A percentile compares a stretch with the other conserved stretches of the same genome.
Evolutionary conservation across 306 rosid species (phyloP).

Genomic region (Neltuma alba): DNA sequence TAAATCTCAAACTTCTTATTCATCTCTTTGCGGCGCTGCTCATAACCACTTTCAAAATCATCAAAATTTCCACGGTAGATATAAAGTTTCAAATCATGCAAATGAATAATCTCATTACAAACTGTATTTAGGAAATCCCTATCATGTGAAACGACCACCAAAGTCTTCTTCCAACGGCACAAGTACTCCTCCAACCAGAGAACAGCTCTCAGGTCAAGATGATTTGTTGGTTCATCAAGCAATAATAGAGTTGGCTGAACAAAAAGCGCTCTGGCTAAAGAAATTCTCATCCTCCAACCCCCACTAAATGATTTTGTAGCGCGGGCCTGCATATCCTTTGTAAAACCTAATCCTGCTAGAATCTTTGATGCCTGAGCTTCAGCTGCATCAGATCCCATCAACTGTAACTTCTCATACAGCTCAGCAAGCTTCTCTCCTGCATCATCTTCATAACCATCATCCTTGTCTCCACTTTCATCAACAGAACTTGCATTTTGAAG

Average conservation of each 20-base stretch:
- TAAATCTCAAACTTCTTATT: slow-evolving; percentile 59
- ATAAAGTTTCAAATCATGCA: slow-evolving; percentile 62
- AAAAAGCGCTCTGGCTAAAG: slow-evolving; percentile 62
- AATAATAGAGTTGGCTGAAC: slow-evolving; percentile 59
- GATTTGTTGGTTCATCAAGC: slow-evolving; percentile 54
- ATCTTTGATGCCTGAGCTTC: slow-evolving; percentile 64
- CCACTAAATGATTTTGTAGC: slow-evolving; percentile 64
- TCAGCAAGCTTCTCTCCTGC: slow-evolving; percentile 59
- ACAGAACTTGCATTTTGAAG: slow-evolving; percentile 38
- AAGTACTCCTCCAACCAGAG: too few species aligned
- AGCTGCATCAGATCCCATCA: slow-evolving; percentile 57
- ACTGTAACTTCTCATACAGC: slow-evolving; percentile 48
- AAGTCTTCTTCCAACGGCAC: too few species aligned
- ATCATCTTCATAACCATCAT: slow-evolving; percentile 34
- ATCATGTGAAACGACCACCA: slow-evolving; percentile 57
- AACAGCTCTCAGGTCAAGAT: too few species aligned
- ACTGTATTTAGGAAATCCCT: slow-evolving; percentile 63
- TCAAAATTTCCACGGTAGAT: slow-evolving; percentile 65
- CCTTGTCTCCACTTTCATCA: slow-evolving; percentile 37
- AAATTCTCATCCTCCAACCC: slow-evolving; percentile 60
- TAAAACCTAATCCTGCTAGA: slow-evolving; percentile 68
- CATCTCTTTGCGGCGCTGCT: slow-evolving; percentile 65
- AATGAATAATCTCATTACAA: slow-evolving; percentile 60
- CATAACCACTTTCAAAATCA: slow-evolving; percentile 62
- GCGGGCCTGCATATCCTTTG: slow-evolving; percentile 58